phyloP scores from a whole-genome alignment of 1,139 yeast genomes.

The Geotrichum carabidarum region DNA sequence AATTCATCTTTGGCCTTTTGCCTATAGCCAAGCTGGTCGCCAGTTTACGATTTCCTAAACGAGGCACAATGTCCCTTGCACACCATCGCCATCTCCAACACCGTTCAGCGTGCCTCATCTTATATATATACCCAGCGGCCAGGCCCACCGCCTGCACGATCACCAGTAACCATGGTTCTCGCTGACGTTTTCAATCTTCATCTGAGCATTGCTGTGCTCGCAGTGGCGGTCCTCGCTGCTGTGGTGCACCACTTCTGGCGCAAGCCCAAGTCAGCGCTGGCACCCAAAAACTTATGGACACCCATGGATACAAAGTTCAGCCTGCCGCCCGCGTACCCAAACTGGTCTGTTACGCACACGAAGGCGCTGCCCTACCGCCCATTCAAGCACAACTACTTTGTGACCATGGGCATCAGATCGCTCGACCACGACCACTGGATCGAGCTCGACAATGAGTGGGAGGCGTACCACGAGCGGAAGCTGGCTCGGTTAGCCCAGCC shows the following conservation, averaged over 20 bases:
- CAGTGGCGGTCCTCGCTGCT: background rate
- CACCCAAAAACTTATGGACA: conserved; percentile 44
- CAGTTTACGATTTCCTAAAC: background rate
- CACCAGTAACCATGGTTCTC: conserved; percentile 10
- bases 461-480: conserved; percentile 50
- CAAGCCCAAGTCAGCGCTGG: conserved; percentile 27
- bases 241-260: no score
- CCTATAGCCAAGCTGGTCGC: no score
- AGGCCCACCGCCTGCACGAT: background rate
- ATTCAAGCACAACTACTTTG: conserved; percentile 52
- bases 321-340: conserved; percentile 43
- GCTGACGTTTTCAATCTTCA: conserved; percentile 3
- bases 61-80: conserved; percentile 1
- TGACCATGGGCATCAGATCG: conserved; percentile 25
- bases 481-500: conserved; percentile 43
- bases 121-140: no score
- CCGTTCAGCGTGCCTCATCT: no score
- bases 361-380: conserved; percentile 59
- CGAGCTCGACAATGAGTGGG: conserved; percentile 62
- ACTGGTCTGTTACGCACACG: conserved; percentile 51
- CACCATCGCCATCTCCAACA: no score
- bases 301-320: conserved; percentile 53
- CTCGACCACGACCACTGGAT: conserved; percentile 59
- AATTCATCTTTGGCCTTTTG: no score
- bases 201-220: background rate